Evolutionary conservation across 2,329 filamentous ascomycete species (phyloP).

Genomic region (Ceratocystis variospora): DNA sequence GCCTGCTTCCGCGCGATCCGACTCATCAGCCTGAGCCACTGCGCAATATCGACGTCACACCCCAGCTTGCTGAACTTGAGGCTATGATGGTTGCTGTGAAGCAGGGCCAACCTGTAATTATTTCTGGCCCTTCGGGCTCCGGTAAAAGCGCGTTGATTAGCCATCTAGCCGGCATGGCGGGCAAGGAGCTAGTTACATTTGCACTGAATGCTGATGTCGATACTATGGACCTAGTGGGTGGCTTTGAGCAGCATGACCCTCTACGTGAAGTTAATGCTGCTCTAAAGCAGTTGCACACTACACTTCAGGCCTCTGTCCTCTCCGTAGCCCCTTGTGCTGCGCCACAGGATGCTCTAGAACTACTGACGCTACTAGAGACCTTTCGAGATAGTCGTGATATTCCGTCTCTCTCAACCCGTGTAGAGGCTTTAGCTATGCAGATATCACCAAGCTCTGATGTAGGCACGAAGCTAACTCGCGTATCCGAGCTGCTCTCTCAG

Average conservation of each 20-base stretch:
- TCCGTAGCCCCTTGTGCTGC: conserved; percentile 34
- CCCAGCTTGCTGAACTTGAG: conserved; percentile 60
- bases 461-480: conserved; percentile 34
- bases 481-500: conserved; percentile 37
- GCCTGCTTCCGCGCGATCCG: conserved; percentile 48
- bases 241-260: conserved; percentile 87
- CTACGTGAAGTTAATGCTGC: conserved; percentile 53
- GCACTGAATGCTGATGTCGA: conserved; percentile 91
- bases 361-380: conserved; percentile 38
- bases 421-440: conserved; percentile 30
- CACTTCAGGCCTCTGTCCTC: conserved; percentile 39
- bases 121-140: conserved; percentile 71
- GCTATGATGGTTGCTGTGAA: conserved; percentile 77
- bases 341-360: conserved; percentile 34
- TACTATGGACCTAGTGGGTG: conserved; percentile 91
- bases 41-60: conserved; percentile 36
- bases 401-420: conserved; percentile 27
- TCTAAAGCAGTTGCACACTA: conserved; percentile 36
- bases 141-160: conserved; percentile 75
- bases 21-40: conserved; percentile 39
- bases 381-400: conserved; percentile 25
- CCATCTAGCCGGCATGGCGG: conserved; percentile 65
- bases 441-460: conserved; percentile 35
- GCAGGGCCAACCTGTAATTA: conserved; percentile 74
- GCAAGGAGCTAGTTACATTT: conserved; percentile 65